Conservation (phyloP, 2,329 filamentous ascomycete genomes). For the Ceratocystis smalleyi region DNA sequence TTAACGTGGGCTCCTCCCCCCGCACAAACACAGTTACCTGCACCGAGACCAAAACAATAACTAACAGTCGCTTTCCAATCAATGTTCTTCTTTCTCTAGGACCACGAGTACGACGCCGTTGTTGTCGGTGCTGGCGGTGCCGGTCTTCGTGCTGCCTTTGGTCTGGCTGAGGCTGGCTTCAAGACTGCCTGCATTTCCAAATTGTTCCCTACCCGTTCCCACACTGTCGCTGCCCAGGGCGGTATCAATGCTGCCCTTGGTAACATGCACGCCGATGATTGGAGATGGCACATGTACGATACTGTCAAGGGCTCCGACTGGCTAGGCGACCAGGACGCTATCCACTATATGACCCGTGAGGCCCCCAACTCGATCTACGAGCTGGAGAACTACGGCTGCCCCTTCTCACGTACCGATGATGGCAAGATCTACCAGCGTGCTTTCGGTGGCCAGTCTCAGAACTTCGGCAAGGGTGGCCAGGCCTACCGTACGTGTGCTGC, state of each 20-base stretch:
- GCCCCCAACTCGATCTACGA: constrained; percentile 83
- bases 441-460: constrained; percentile 91
- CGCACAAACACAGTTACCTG: no score
- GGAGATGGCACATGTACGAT: constrained; percentile 99
- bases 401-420: constrained; percentile 90
- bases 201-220: constrained; percentile 71
- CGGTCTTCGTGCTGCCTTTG: constrained; percentile 69
- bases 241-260: constrained; percentile 79
- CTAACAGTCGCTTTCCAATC: neutral
- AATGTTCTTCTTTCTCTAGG: constrained; percentile 34
- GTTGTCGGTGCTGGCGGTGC: constrained; percentile 77
- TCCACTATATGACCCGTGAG: constrained; percentile 97
- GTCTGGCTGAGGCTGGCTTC: constrained; percentile 75
- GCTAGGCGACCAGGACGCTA: constrained; percentile 93
- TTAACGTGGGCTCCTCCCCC: no score
- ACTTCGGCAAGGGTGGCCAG: constrained; percentile 92
- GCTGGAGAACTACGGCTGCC: constrained; percentile 93
- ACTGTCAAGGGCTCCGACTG: constrained; percentile 96
- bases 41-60: neutral
- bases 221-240: constrained; percentile 69
- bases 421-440: constrained; percentile 97
- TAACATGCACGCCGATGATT: constrained; percentile 97
- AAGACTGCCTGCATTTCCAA: constrained; percentile 80
- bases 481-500: constrained; percentile 95
- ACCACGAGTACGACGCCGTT: constrained; percentile 97